phyloP scores from a whole-genome alignment of 331 rosid genomes.

The Telfairia occidentalis region DNA sequence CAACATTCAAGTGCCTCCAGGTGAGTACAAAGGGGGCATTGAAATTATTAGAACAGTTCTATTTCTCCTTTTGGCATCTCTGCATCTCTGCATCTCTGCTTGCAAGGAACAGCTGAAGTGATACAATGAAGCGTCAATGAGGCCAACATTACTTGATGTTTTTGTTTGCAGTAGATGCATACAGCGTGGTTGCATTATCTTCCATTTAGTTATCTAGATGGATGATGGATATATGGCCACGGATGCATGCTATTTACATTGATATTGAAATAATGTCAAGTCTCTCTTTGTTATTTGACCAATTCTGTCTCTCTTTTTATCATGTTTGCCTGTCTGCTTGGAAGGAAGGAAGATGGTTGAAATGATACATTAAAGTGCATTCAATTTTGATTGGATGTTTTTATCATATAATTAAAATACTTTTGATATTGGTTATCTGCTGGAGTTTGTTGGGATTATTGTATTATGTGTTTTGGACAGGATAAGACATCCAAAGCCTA shows the following conservation, averaged over 20 bases:
- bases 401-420: neutral
- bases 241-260: neutral
- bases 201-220: neutral
- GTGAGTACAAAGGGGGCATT: neutral
- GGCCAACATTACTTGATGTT: neutral
- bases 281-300: neutral
- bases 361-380: neutral
- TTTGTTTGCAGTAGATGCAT: neutral
- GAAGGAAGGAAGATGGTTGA: neutral
- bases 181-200: neutral
- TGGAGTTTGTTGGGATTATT: neutral
- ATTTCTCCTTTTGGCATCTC: neutral
- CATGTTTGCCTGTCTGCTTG: neutral
- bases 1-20: neutral
- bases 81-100: neutral
- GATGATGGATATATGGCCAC: neutral
- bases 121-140: neutral
- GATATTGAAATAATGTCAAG: neutral
- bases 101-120: neutral
- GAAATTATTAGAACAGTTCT: neutral
- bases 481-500: constrained; percentile 57
- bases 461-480: constrained; percentile 28
- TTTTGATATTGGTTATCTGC: neutral
- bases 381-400: neutral
- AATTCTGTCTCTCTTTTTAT: neutral